Base-by-base conservation (phyloP, 352 stramenopile species). In the Pythium guiyangense region DNA sequence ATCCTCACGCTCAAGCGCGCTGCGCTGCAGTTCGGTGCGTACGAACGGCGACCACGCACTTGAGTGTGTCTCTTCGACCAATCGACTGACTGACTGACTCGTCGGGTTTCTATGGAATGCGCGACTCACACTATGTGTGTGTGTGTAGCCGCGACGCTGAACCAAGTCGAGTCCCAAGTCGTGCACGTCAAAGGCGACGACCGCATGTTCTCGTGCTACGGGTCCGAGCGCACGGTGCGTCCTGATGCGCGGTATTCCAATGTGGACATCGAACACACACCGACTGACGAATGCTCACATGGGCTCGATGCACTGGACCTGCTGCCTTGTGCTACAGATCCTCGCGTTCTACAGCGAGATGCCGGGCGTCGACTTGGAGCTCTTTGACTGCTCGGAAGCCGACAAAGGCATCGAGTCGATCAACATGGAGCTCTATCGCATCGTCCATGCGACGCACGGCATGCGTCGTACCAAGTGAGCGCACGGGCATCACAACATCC, bases 281-380 rank as follows among this genome's bases (percentile, higher is more conserved):
- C 22, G 22, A 22, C 22, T 22, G 22, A 22, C 22, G 22, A 22
- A 22, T 22, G 22, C 22, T 22, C 22, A 22, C 22, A 22, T 22
- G 22, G 22, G 22, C 22, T 37, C 14, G 6, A n/a, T 12, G 14
- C 17, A 9, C 39, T 45, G 11, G 29, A 1, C 26, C 3, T 35
- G 26, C 14, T 17, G 20, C 6, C 14, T 44, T 11, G 14, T 6
- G 31, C 22, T 22, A 22, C 27, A 94, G 84, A 90, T 92, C 57
- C 51, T 94, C n/a, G 84, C 84, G 12, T 94, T 94, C 64, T 94
- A 92, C 60, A 90, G 70, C 56, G 77, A 91, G 54, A 91, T 94
- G 79, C 69, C 82, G 6, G 74, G 70, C 9, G 57, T 88, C 18
- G 80, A 90, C 45, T 56, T 94, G 35, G 84, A 90, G 60, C 64